Evolutionary conservation across 257 asterid genomes (phyloP).

Genomic region (Oldenlandia corymbosa): DNA sequence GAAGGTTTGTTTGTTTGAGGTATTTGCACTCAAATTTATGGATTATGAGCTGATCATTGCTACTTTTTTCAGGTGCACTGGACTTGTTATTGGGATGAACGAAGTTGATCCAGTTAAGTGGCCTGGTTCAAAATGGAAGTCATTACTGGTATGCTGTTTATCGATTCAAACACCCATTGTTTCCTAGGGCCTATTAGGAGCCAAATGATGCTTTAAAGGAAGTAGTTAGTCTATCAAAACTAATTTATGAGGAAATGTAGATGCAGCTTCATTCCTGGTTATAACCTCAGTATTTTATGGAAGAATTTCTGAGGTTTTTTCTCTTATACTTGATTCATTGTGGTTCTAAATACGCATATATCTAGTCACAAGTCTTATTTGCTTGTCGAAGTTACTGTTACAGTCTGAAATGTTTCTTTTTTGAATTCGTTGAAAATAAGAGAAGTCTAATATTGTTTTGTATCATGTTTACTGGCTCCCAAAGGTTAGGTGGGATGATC

Average conservation of each 20-base stretch:
- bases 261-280: no score
- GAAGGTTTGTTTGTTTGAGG: constrained; percentile 47
- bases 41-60: not conserved
- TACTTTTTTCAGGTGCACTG: constrained; percentile 54
- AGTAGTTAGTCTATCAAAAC: not conserved
- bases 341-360: no score
- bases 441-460: not conserved
- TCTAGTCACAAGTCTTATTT: no score
- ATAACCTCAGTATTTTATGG: no score
- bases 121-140: constrained; percentile 96
- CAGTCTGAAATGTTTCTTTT: not conserved
- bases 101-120: constrained; percentile 83
- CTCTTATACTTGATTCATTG: not conserved
- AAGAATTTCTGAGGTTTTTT: not conserved
- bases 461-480: constrained; percentile 7
- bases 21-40: not conserved
- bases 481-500: constrained; percentile 97
- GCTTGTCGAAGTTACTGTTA: no score
- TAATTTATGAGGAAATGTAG: not conserved
- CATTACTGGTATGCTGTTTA: constrained; percentile 59
- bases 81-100: constrained; percentile 63
- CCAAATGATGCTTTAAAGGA: not conserved
- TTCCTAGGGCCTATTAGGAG: not conserved
- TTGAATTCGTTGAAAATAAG: not conserved
- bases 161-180: not conserved